Conservation (phyloP, 1,139 yeast genomes). For the Blastobotrys buckinghamii region DNA sequence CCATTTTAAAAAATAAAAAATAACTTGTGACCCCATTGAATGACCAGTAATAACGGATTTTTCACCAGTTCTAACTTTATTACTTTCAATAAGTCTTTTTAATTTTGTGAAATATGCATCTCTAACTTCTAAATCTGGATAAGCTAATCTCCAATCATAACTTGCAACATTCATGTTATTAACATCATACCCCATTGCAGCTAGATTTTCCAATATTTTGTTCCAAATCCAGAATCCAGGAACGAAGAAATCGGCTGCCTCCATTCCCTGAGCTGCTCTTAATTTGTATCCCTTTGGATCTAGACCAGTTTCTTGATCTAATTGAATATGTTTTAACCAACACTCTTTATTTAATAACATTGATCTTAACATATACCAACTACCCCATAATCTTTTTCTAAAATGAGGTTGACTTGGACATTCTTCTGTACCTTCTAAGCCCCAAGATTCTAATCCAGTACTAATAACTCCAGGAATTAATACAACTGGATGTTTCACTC, state of each 20-base stretch:
- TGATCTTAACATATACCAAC: conserved; percentile 87
- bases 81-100: conserved; percentile 63
- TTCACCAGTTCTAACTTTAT: conserved; percentile 48
- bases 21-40: conserved; percentile 93
- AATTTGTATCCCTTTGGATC: conserved; percentile 80
- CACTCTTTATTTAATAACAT: conserved; percentile 90
- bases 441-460: conserved; percentile 95
- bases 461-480: conserved; percentile 96
- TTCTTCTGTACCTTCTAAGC: conserved; percentile 61
- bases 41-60: conserved; percentile 82
- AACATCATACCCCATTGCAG: conserved; percentile 91
- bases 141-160: conserved; percentile 94
- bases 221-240: conserved; percentile 99
- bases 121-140: conserved; percentile 77
- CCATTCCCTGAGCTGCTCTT: conserved; percentile 94
- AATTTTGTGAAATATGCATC: conserved; percentile 79
- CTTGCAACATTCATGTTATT: conserved; percentile 86
- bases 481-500: conserved; percentile 68
- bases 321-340: conserved; percentile 87
- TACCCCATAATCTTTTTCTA: conserved; percentile 92
- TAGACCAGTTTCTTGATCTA: conserved; percentile 85
- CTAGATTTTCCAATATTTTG: conserved; percentile 83
- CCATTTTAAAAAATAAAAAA: conserved; percentile 89
- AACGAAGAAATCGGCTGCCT: conserved; percentile 92
- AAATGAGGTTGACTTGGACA: conserved; percentile 84